These are phyloP conservation scores for Naganishia randhawae DNA, from an alignment of 768 basidiomycete genomes.

Conservation along the genomic window DNA sequence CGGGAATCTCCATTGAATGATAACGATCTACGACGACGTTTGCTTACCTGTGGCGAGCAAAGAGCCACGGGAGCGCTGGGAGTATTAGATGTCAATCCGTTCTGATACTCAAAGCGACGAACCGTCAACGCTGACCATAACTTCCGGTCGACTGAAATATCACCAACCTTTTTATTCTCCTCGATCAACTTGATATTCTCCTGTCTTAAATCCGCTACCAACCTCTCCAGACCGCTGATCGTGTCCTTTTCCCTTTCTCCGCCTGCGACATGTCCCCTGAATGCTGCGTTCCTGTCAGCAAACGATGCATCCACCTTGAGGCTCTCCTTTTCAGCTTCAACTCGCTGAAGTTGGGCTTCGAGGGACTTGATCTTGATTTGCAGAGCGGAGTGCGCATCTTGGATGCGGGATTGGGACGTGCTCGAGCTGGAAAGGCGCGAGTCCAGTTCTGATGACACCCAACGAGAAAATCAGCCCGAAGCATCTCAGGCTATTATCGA, in stretches of 20 bases:
- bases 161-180: slow-evolving; percentile 26
- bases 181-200: slow-evolving; percentile 36
- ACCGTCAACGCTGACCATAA: not conserved
- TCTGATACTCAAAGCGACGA: not conserved
- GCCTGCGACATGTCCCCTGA: not conserved
- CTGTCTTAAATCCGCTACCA: slow-evolving; percentile 31
- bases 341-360: slow-evolving; percentile 30
- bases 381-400: slow-evolving; percentile 28
- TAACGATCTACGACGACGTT: slow-evolving; percentile 21
- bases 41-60: slow-evolving; percentile 6
- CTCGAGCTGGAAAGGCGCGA: slow-evolving; percentile 15
- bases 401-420: slow-evolving; percentile 25
- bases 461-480: not conserved
- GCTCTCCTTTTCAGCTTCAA: slow-evolving; percentile 37
- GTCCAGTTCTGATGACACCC: slow-evolving; percentile 30
- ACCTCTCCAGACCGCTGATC: slow-evolving; percentile 36
- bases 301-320: slow-evolving; percentile 32
- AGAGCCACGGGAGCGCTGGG: not conserved
- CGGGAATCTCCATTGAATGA: slow-evolving; percentile 31
- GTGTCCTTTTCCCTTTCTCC: slow-evolving; percentile 32
- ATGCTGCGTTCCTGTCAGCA: slow-evolving; percentile 5
- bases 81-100: not conserved
- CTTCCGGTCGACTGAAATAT: not conserved
- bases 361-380: slow-evolving; percentile 35
- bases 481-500: not conserved